Evolutionary conservation across 2,329 filamentous ascomycete species (phyloP).

Genomic region (Zymoseptoria passerinii): DNA sequence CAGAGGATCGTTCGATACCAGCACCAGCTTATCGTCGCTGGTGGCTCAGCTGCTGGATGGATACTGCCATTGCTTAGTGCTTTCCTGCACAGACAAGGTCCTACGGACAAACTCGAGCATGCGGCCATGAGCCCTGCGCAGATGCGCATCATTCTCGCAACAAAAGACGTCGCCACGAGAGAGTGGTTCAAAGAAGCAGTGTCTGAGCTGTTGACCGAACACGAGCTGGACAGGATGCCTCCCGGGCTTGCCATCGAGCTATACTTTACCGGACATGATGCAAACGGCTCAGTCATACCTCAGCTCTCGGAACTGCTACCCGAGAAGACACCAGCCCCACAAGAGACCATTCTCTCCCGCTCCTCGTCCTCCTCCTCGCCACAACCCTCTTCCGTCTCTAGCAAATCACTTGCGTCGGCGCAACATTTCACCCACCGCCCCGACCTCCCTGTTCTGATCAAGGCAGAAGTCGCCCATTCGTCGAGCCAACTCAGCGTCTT

Average conservation of each 20-base stretch:
- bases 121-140: neutral
- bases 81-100: slow-evolving; percentile 10
- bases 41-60: slow-evolving; percentile 50
- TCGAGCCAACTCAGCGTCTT: slow-evolving; percentile 28
- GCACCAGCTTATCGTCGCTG: slow-evolving; percentile 42
- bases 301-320: neutral
- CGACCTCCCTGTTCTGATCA: slow-evolving; percentile 25
- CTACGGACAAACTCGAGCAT: neutral
- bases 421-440: slow-evolving; percentile 27
- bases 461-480: slow-evolving; percentile 17
- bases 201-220: slow-evolving; percentile 10
- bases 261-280: slow-evolving; percentile 11
- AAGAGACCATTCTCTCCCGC: neutral
- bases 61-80: slow-evolving; percentile 43
- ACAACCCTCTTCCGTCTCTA: neutral
- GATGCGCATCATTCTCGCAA: slow-evolving; percentile 28
- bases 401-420: neutral
- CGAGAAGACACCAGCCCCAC: neutral
- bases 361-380: slow-evolving; percentile 8
- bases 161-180: slow-evolving; percentile 28
- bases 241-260: slow-evolving; percentile 10
- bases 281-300: slow-evolving; percentile 3
- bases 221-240: slow-evolving; percentile 5
- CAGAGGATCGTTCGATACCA: slow-evolving; percentile 35
- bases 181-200: slow-evolving; percentile 32